These are phyloP conservation scores for Kodamaea derodonti DNA, from an alignment of 1,139 yeast species.

Conservation along the genomic window DNA sequence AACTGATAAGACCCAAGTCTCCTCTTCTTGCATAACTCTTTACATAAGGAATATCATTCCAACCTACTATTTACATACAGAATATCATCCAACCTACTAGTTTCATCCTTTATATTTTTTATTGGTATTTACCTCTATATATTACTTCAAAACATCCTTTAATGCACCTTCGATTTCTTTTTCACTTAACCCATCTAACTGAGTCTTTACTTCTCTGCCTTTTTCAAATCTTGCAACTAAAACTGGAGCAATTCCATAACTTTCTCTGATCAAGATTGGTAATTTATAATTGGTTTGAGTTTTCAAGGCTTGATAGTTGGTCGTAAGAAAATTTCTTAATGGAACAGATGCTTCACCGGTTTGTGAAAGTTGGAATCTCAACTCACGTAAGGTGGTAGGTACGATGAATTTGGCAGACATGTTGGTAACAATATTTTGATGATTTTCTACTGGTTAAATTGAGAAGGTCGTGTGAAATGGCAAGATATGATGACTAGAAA, in stretches of 20 bases:
- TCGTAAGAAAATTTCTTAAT: constrained; percentile 57
- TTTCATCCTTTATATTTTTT: too few relatives aligned
- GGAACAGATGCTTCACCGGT: constrained; percentile 68
- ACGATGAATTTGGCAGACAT: constrained; percentile 56
- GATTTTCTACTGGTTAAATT: constrained; percentile 9
- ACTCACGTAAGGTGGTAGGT: constrained; percentile 66
- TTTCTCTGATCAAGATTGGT: constrained; percentile 75
- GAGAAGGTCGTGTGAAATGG: not conserved
- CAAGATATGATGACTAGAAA: too few relatives aligned
- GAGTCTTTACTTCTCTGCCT: constrained; percentile 41
- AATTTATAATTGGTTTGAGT: constrained; percentile 39
- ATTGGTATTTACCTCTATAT: too few relatives aligned
- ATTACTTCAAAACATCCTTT: constrained; percentile 33
- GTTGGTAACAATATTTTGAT: constrained; percentile 4
- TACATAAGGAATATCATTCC: too few relatives aligned
- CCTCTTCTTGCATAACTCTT: too few relatives aligned
- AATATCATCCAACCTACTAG: too few relatives aligned
- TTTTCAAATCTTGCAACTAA: constrained; percentile 65
- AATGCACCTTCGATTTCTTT: constrained; percentile 36
- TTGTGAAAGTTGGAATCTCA: constrained; percentile 77
- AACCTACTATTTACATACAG: too few relatives aligned
- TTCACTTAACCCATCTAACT: constrained; percentile 45
- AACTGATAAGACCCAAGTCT: too few relatives aligned
- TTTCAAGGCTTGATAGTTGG: constrained; percentile 61
- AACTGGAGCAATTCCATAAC: constrained; percentile 67